Evolutionary conservation across 1,139 yeast species (phyloP).

Genomic region (Lodderomyces theae): DNA sequence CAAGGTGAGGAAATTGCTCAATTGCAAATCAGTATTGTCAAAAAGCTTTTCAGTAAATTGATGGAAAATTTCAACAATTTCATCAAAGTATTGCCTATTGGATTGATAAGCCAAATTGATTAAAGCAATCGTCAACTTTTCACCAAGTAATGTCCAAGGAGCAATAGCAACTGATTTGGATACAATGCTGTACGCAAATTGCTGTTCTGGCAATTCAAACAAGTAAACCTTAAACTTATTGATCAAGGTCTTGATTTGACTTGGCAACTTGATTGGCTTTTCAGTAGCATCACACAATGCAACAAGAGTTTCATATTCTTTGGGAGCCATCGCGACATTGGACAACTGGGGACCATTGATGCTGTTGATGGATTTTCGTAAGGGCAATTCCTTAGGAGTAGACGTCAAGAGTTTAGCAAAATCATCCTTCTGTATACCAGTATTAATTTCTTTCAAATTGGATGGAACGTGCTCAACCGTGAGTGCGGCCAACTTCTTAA

Average conservation of each 20-base stretch:
- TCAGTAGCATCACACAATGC: constrained; percentile 61
- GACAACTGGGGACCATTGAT: constrained; percentile 17
- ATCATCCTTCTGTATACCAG: constrained; percentile 20
- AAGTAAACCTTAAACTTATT: constrained; percentile 58
- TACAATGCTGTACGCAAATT: constrained; percentile 25
- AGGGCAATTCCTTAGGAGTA: constrained; percentile 17
- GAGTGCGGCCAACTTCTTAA: constrained; percentile 40
- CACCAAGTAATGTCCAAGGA: constrained; percentile 39
- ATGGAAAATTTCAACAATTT: constrained; percentile 30
- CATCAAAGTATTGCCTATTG: constrained; percentile 23
- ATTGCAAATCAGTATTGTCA: constrained; percentile 20
- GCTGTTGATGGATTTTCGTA: constrained; percentile 3
- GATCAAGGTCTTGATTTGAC: constrained; percentile 52
- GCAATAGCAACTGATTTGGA: constrained; percentile 25
- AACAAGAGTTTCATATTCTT: constrained; percentile 69
- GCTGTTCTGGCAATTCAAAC: constrained; percentile 56
- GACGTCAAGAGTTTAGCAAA: constrained; percentile 25
- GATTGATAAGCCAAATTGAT: constrained; percentile 35
- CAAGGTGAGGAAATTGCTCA: constrained; percentile 42
- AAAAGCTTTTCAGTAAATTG: constrained; percentile 27
- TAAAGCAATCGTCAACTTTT: constrained; percentile 37
- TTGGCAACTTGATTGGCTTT: constrained; percentile 33
- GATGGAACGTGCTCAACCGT: constrained; percentile 24
- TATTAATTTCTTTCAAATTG: constrained; percentile 17
- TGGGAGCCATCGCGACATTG: constrained; percentile 42